Evolutionary conservation across 176 grass and related monocot species (phyloP).

Genomic region (Bolboschoenus planiculmis): DNA sequence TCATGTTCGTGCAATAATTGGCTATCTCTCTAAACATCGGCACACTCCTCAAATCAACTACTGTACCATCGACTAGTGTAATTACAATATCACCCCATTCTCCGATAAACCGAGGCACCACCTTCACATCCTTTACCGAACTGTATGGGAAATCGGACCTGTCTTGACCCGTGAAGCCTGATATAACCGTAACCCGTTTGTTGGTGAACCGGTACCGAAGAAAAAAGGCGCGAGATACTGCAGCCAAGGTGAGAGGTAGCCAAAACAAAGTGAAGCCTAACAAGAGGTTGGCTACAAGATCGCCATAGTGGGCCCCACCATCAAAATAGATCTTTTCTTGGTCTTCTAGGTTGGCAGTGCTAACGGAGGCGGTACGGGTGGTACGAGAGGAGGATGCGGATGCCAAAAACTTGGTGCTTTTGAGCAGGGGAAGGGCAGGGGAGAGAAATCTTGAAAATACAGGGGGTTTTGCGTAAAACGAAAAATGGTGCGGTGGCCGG

Average conservation of each 20-base stretch:
- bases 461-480: background rate
- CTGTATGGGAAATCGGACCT: conserved; percentile 86
- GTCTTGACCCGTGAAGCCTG: conserved; percentile 72
- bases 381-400: conserved; percentile 27
- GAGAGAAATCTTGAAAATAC: background rate
- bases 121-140: conserved; percentile 53
- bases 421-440: background rate
- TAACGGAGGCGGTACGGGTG: background rate
- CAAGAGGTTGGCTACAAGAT: conserved; percentile 69
- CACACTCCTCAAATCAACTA: conserved; percentile 94
- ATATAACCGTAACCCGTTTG: conserved; percentile 73
- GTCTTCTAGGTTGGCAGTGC: background rate
- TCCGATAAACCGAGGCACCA: conserved; percentile 83
- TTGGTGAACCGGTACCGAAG: conserved; percentile 90
- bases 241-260: conserved; percentile 86
- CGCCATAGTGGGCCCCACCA: conserved; percentile 81
- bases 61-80: conserved; percentile 80
- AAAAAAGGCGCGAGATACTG: conserved; percentile 73
- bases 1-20: conserved; percentile 65
- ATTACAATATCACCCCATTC: conserved; percentile 96
- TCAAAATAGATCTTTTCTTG: conserved; percentile 81
- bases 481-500: background rate
- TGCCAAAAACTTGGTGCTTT: conserved; percentile 17
- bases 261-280: conserved; percentile 80
- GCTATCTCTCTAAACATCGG: conserved; percentile 89